A percentile compares a stretch with the other conserved stretches of the same genome.
Conservation (phyloP, 495 filamentous ascomycete species). For the Hyaloscypha hepaticicola region DNA sequence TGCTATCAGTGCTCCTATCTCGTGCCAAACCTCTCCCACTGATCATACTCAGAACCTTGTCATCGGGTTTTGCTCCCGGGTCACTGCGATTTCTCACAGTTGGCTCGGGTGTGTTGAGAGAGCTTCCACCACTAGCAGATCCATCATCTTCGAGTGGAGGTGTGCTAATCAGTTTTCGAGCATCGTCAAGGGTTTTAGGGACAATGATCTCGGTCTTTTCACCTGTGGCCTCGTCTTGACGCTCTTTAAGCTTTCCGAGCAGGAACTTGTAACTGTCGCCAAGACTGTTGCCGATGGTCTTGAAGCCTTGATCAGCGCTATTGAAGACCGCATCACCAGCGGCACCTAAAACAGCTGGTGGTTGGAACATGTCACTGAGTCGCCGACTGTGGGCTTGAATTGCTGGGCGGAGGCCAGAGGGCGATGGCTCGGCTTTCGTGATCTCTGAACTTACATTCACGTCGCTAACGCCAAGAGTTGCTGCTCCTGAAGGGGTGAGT, state of each 20-base stretch:
- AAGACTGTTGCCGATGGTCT: conserved; percentile 82
- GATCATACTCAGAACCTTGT: conserved; percentile 61
- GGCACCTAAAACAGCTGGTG: conserved; percentile 74
- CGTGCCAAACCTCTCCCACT: conserved; percentile 58
- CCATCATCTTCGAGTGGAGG: conserved; percentile 58
- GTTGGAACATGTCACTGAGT: conserved; percentile 80
- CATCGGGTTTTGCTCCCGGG: conserved; percentile 39
- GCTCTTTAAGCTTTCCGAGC: conserved; percentile 83
- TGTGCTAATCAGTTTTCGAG: conserved; percentile 77
- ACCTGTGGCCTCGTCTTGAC: conserved; percentile 39
- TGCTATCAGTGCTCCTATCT: conserved; percentile 76
- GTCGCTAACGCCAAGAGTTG: conserved; percentile 24
- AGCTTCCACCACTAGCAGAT: conserved; percentile 45
- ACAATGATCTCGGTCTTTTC: conserved; percentile 52
- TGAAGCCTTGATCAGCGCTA: conserved; percentile 86
- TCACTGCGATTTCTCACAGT: conserved; percentile 26
- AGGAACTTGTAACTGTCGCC: conserved; percentile 93
- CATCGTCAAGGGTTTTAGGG: conserved; percentile 90
- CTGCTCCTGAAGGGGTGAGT: conserved; percentile 34
- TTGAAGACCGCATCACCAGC: conserved; percentile 80
- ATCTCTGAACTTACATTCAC: conserved; percentile 26
- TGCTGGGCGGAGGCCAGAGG: conserved; percentile 39
- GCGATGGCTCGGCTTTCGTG: conserved; percentile 41
- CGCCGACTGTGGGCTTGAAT: conserved; percentile 54
- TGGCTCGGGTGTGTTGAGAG: conserved; percentile 45